A percentile compares a stretch with the other conserved stretches of the same genome.
Conservation (phyloP, 352 stramenopile species). For the Phytophthora citrophthora region DNA sequence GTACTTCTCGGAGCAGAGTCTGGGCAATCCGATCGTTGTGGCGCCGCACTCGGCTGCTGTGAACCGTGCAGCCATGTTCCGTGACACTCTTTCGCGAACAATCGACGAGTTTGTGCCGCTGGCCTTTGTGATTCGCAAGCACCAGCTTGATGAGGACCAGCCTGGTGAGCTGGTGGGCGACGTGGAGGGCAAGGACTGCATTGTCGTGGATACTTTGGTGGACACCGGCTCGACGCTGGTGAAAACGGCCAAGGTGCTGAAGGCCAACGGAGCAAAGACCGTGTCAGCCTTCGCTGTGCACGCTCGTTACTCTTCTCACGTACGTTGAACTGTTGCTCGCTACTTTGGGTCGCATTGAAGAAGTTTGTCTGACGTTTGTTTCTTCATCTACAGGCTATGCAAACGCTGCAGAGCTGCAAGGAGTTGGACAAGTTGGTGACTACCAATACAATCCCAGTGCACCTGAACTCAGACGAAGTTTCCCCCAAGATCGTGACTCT, state of each 20-base stretch:
- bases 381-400: constrained; percentile 43
- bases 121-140: constrained; percentile 86
- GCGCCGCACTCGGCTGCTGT: constrained; percentile 85
- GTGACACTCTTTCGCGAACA: constrained; percentile 79
- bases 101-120: constrained; percentile 81
- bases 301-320: constrained; percentile 79
- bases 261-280: constrained; percentile 75
- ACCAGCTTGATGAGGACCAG: constrained; percentile 72
- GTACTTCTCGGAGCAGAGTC: constrained; percentile 84
- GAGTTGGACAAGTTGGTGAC: constrained; percentile 87
- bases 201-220: constrained; percentile 89
- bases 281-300: constrained; percentile 87
- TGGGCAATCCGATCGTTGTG: constrained; percentile 77
- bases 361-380: neutral
- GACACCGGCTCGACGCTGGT: constrained; percentile 86
- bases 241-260: constrained; percentile 85
- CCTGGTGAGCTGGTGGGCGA: constrained; percentile 82
- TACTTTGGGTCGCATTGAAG: neutral
- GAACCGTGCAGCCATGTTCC: constrained; percentile 78
- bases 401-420: constrained; percentile 67
- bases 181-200: constrained; percentile 83
- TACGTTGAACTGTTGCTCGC: constrained; percentile 33
- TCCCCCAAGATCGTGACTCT: constrained; percentile 85
- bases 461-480: constrained; percentile 33
- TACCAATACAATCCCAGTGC: constrained; percentile 83